A percentile compares a stretch with the other conserved stretches of the same genome.
Conservation (phyloP, 164 flowering plant species). For the Echeveria elegans region DNA sequence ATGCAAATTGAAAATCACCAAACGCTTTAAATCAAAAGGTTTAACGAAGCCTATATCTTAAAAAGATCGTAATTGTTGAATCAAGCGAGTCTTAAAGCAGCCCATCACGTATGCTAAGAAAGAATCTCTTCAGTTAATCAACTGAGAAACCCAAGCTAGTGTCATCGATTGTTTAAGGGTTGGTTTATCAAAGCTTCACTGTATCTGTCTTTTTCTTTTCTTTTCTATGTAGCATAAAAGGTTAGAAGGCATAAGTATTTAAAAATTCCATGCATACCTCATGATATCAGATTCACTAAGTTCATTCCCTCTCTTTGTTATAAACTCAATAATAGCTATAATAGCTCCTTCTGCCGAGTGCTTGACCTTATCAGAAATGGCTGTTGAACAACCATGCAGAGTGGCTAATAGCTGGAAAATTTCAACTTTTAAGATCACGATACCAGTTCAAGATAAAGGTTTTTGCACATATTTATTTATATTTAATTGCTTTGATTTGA, state of each 20-base stretch:
- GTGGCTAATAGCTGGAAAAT: constrained; percentile 67
- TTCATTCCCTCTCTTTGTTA: constrained; percentile 65
- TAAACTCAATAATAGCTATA: constrained; percentile 83
- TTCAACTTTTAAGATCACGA: constrained; percentile 9
- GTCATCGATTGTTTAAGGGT: background rate
- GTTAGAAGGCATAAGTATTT: no score
- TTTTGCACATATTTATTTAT: background rate
- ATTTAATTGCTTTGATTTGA: no score
- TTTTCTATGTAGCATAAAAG: no score
- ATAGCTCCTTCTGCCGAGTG: constrained; percentile 92
- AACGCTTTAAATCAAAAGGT: no score
- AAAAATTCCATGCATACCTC: constrained; percentile 32
- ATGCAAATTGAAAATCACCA: background rate
- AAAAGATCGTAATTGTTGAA: background rate
- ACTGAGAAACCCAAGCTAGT: background rate
- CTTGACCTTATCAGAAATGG: constrained; percentile 80
- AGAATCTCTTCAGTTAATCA: background rate
- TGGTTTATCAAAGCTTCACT: background rate
- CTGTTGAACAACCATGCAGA: constrained; percentile 56
- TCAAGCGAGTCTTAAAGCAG: background rate
- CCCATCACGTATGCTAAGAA: background rate
- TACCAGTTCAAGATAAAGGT: background rate
- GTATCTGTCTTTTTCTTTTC: background rate
- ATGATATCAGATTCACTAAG: constrained; percentile 69
- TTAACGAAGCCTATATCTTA: no score